phyloP scores from a whole-genome alignment of 2,329 filamentous ascomycete species.

The Aureobasidium musti region DNA sequence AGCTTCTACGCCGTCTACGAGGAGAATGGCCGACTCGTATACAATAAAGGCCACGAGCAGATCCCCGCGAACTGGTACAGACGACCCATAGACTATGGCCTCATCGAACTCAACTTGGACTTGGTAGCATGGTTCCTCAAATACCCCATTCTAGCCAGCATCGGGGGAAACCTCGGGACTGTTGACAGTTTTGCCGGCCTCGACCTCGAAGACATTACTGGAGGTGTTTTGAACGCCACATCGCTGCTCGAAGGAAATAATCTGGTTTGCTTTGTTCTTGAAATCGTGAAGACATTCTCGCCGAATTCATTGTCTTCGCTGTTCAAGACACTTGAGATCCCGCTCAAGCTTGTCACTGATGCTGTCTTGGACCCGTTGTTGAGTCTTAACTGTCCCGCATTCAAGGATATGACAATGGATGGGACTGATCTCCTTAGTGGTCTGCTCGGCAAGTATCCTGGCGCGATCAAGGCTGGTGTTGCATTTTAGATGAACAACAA shows the following conservation, averaged over 20 bases:
- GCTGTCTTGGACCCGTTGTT: slow-evolving; percentile 35
- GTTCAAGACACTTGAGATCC: slow-evolving; percentile 40
- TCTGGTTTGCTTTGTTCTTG: slow-evolving; percentile 48
- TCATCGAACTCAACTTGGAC: slow-evolving; percentile 34
- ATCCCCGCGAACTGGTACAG: slow-evolving; percentile 48
- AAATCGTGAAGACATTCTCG: slow-evolving; percentile 45
- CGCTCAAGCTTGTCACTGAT: slow-evolving; percentile 42
- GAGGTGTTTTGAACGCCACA: slow-evolving; percentile 47
- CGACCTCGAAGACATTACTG: slow-evolving; percentile 42
- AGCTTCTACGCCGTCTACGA: slow-evolving; percentile 42
- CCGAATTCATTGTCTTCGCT: slow-evolving; percentile 49
- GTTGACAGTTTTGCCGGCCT: slow-evolving; percentile 42
- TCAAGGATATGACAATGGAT: slow-evolving; percentile 31
- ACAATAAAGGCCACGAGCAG: slow-evolving; percentile 43
- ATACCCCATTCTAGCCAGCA: slow-evolving; percentile 40
- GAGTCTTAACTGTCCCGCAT: slow-evolving; percentile 36
- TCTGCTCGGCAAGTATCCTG: background rate
- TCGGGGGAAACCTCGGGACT: slow-evolving; percentile 44
- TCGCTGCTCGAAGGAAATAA: slow-evolving; percentile 53
- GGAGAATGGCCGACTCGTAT: slow-evolving; percentile 38
- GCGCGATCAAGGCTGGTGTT: slow-evolving; percentile 17
- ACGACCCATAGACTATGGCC: slow-evolving; percentile 40
- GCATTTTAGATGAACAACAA: slow-evolving; percentile 15
- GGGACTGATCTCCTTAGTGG: background rate
- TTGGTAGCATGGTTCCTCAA: slow-evolving; percentile 32